A percentile compares a stretch with the other conserved stretches of the same genome.
Evolutionary conservation across 1,284 basidiomycete species (phyloP).

Genomic region (Heterobasidion annosum): DNA sequence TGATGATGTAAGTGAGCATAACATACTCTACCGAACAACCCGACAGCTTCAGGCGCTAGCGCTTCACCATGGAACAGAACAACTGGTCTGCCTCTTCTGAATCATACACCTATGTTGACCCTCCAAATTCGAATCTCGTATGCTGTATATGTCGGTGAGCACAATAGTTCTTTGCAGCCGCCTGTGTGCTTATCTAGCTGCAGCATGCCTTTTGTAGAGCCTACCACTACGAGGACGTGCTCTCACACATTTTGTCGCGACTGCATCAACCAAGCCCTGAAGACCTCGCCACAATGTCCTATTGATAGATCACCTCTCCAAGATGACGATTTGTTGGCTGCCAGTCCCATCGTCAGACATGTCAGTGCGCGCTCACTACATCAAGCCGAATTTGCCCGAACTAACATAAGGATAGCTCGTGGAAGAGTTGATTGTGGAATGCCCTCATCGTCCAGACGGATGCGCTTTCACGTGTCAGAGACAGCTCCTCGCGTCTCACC

Average conservation of each 20-base stretch:
- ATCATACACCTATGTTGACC: constrained; percentile 38
- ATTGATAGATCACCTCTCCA: constrained; percentile 67
- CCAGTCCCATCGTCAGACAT: constrained; percentile 64
- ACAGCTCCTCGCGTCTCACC: constrained; percentile 56
- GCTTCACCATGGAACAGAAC: not conserved
- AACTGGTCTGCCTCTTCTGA: constrained; percentile 4
- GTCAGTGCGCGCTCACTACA: constrained; percentile 33
- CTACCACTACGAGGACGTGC: constrained; percentile 64
- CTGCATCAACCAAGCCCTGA: constrained; percentile 63
- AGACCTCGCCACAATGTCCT: constrained; percentile 64
- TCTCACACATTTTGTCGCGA: constrained; percentile 78
- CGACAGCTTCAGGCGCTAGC: no score
- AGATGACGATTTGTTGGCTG: constrained; percentile 42
- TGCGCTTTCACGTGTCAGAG: constrained; percentile 64
- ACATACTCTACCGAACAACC: no score
- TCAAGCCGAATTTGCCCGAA: constrained; percentile 5
- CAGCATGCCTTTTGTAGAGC: constrained; percentile 68
- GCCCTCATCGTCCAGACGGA: constrained; percentile 47
- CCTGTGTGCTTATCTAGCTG: no score
- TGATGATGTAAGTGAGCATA: no score
- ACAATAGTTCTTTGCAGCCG: not conserved
- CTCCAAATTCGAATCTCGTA: constrained; percentile 56
- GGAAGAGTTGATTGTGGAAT: constrained; percentile 75
- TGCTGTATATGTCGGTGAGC: constrained; percentile 79
- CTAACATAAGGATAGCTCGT: constrained; percentile 48